Evolutionary conservation across 768 basidiomycete species (phyloP).

Genomic region (Termitomyces sp.): DNA sequence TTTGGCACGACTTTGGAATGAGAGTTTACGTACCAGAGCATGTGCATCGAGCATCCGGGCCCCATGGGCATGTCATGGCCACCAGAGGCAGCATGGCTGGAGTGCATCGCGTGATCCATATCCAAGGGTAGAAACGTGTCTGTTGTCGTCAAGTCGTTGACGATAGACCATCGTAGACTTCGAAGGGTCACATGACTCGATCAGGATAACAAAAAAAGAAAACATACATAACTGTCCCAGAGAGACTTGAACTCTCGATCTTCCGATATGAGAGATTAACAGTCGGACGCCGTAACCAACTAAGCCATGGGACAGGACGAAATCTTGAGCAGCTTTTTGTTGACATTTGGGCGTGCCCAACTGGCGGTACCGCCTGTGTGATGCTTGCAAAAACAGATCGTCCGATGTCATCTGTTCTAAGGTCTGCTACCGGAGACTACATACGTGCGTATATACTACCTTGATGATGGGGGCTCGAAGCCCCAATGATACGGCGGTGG

Average conservation of each 20-base stretch:
- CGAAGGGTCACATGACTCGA: no score
- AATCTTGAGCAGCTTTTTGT: no score
- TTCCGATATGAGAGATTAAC: constrained; percentile 6
- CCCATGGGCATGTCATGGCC: constrained; percentile 51
- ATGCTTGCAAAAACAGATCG: no score
- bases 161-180: background rate
- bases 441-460: no score
- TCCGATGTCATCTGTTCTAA: no score
- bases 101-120: constrained; percentile 40
- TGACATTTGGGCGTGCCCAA: no score
- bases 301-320: constrained; percentile 13
- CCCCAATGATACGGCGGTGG: no score
- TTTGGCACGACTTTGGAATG: background rate
- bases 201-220: background rate
- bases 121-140: background rate
- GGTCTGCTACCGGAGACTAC: no score
- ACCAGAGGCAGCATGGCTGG: constrained; percentile 24
- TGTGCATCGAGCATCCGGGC: constrained; percentile 67
- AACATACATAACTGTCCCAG: constrained; percentile 9
- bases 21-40: constrained; percentile 60
- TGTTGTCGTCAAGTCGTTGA: background rate
- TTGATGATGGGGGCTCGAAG: no score
- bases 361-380: no score
- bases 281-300: constrained; percentile 18
- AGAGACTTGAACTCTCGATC: constrained; percentile 16